Evolutionary conservation across 352 stramenopile species (phyloP).

Genomic region (Thalassiosira hispida): DNA sequence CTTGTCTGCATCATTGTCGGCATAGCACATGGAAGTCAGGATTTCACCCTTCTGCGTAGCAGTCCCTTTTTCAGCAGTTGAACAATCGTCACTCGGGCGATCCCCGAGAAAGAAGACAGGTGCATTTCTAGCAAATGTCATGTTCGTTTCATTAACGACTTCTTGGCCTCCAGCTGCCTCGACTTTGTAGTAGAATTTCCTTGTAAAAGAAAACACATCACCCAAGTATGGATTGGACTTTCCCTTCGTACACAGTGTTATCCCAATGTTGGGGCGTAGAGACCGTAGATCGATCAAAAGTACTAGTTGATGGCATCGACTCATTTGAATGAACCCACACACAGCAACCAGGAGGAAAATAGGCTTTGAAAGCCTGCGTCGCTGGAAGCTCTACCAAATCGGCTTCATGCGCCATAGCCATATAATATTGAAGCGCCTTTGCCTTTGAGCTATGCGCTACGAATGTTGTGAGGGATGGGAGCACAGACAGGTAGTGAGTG

Average conservation of each 20-base stretch:
- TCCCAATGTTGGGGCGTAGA: neutral
- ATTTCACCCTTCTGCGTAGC: constrained; percentile 4
- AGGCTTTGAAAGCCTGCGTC: constrained; percentile 19
- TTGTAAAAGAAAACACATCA: constrained; percentile 24
- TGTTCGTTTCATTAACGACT: constrained; percentile 10
- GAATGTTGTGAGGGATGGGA: too few species aligned
- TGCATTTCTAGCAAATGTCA: constrained; percentile 12
- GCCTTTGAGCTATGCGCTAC: too few species aligned
- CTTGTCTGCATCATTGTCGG: neutral
- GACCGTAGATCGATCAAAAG: neutral
- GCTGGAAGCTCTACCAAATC: constrained; percentile 12
- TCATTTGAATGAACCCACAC: constrained; percentile 20
- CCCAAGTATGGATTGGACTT: constrained; percentile 15
- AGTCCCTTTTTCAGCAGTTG: neutral
- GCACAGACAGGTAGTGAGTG: too few species aligned
- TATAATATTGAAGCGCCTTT: too few species aligned
- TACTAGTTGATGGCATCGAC: neutral
- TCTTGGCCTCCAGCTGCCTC: neutral
- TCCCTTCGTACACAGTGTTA: constrained; percentile 11
- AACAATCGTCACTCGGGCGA: neutral
- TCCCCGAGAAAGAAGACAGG: constrained; percentile 14
- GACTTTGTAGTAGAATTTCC: constrained; percentile 31
- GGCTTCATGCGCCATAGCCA: neutral
- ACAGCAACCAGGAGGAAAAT: constrained; percentile 14
- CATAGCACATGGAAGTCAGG: constrained; percentile 5